Base-by-base conservation (phyloP, 768 basidiomycete genomes). In the Calocybe cyanea region DNA sequence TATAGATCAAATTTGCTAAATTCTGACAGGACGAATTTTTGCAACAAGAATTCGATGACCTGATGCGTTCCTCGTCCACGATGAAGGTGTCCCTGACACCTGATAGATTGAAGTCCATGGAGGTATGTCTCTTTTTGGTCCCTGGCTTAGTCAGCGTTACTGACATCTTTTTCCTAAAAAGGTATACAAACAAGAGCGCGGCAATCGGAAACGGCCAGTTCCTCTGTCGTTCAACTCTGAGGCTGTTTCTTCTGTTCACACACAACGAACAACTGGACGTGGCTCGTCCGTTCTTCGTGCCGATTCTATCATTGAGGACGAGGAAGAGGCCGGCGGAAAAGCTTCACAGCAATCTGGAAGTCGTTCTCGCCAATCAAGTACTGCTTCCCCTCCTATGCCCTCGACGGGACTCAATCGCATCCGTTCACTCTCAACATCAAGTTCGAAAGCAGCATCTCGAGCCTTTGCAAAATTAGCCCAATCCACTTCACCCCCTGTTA, bases 21-120 rank as follows among this genome's bases (percentile, higher is more conserved):
- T 41, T 49, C 51, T 5, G 32, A 53, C 56, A 87, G 80, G 78
- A 81, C 60, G 63, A 77, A 60, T 61, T 69, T 51, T 62, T 76
- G 56, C 71, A 80, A 45, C 83, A 87, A 51, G 89, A 95, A 62
- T 97, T 98, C 63, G 94, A 98, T 65, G 83, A 92, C 63, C 72
- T 97, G 64, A 85, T 98, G 82, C 81, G 80, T 41, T 92, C 89
- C 48, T 80, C 85, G 49, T 76, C 86, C 47, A 97, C 94, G 15
- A 88, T 96, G 87, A 96, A 92, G 62, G 84, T 98, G 56, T 95
- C 92, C 33, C 76, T 96, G 52, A 98, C 94, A 25, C 94, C 94
- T 46, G 92, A 96, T 70, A 78, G 94, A 43, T 72, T 98, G 46
- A 87, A 83, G 61, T 90, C 83, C 40, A 94, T 95, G 80, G 92